Evolutionary conservation across 78 protist genomes (phyloP).

Genomic region (Guillardia theta): DNA sequence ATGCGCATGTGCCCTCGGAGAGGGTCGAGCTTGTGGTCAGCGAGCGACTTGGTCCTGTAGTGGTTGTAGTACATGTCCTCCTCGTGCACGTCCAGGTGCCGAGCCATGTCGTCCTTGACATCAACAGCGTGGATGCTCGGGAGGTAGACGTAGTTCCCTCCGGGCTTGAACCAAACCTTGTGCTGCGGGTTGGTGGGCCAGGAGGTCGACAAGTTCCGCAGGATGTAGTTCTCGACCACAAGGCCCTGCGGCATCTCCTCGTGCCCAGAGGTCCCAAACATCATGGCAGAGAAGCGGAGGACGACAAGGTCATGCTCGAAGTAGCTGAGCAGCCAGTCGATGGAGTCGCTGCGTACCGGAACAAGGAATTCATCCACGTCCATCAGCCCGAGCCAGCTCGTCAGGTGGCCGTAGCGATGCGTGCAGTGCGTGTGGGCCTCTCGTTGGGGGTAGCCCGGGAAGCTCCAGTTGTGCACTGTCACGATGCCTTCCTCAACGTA

Average conservation of each 20-base stretch:
- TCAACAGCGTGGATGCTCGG: neutral
- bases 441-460: neutral
- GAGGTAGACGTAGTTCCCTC: neutral
- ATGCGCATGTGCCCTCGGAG: neutral
- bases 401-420: neutral
- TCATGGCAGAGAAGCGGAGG: neutral
- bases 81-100: neutral
- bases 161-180: neutral
- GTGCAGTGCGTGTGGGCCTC: constrained; percentile 11
- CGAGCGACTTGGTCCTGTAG: neutral
- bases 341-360: neutral
- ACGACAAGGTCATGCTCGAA: neutral
- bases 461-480: neutral
- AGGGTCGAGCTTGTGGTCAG: neutral
- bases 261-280: neutral
- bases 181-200: constrained; percentile 15
- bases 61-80: neutral
- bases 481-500: neutral
- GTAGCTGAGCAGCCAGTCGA: neutral
- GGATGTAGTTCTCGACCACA: neutral
- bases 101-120: neutral
- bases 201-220: neutral
- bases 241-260: neutral
- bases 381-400: constrained; percentile 12
- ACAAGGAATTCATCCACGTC: neutral